phyloP scores from a whole-genome alignment of 768 basidiomycete species.

The Suillus plorans region DNA sequence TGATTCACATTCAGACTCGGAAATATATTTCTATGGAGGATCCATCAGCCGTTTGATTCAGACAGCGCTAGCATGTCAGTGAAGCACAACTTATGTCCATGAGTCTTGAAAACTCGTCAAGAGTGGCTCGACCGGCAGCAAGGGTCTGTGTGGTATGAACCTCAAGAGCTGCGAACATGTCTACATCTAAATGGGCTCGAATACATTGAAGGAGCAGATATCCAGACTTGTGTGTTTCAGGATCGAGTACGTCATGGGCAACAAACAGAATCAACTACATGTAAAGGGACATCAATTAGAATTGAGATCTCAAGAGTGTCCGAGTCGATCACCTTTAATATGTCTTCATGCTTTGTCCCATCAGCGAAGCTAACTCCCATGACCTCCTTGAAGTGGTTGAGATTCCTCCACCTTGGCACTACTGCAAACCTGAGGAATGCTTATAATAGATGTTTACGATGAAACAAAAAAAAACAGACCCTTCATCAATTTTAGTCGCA shows the following conservation, averaged over 20 bases:
- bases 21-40: no score
- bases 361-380: background rate
- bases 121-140: constrained; percentile 15
- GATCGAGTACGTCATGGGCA: constrained; percentile 23
- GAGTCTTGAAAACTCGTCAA: constrained; percentile 16
- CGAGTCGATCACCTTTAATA: constrained; percentile 13
- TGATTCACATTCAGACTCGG: background rate
- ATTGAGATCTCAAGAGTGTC: background rate
- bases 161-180: constrained; percentile 30
- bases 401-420: constrained; percentile 32
- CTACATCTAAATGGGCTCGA: constrained; percentile 30
- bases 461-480: background rate
- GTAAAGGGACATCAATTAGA: background rate
- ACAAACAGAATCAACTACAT: constrained; percentile 31
- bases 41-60: no score
- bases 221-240: constrained; percentile 11
- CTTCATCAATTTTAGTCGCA: background rate
- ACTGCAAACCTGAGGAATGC: constrained; percentile 13
- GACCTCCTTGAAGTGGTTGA: constrained; percentile 14
- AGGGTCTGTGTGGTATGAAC: constrained; percentile 33
- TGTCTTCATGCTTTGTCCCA: constrained; percentile 33
- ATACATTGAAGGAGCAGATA: constrained; percentile 30
- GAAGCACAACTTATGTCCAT: constrained; percentile 20
- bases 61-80: background rate
- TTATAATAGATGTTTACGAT: background rate